These are phyloP conservation scores for Delphinella strobiligena DNA, from an alignment of 2,329 filamentous ascomycete genomes.

Conservation along the genomic window DNA sequence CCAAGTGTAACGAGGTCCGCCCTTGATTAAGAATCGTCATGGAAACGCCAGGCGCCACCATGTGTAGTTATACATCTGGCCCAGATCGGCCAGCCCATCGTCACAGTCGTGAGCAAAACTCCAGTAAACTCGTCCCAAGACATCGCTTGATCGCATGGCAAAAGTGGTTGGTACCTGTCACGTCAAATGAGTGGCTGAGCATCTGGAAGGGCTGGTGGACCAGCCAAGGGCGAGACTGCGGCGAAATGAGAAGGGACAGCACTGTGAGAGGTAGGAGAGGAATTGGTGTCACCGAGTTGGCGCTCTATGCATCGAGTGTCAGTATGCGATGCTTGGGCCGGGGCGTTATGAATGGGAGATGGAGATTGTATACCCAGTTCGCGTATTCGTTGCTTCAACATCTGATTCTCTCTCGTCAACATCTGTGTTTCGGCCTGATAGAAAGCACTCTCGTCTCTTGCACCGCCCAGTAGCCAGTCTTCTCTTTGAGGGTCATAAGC, in stretches of 20 bases:
- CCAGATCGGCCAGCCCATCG: no score
- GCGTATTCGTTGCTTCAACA: constrained; percentile 62
- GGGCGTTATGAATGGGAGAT: background rate
- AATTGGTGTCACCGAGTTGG: background rate
- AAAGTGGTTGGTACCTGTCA: no score
- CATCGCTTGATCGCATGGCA: no score
- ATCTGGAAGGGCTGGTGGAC: background rate
- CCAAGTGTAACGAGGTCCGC: no score
- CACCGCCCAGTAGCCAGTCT: constrained; percentile 49
- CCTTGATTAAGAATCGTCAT: no score
- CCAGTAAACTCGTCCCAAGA: no score
- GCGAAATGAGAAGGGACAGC: background rate
- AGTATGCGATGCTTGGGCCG: background rate
- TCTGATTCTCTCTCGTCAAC: constrained; percentile 67
- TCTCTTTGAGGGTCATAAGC: constrained; percentile 31
- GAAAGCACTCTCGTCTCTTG: constrained; percentile 60
- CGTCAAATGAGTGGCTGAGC: background rate
- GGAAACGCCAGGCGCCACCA: no score
- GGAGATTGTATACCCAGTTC: constrained; percentile 48
- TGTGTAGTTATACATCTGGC: no score
- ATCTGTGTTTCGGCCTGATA: constrained; percentile 76
- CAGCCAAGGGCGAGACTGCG: background rate
- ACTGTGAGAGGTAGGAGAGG: background rate
- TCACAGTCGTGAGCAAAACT: no score
- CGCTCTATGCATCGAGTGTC: background rate